These are phyloP conservation scores for Lactuca sativa DNA, from an alignment of 129 eudicot genomes.

Conservation along the genomic window DNA sequence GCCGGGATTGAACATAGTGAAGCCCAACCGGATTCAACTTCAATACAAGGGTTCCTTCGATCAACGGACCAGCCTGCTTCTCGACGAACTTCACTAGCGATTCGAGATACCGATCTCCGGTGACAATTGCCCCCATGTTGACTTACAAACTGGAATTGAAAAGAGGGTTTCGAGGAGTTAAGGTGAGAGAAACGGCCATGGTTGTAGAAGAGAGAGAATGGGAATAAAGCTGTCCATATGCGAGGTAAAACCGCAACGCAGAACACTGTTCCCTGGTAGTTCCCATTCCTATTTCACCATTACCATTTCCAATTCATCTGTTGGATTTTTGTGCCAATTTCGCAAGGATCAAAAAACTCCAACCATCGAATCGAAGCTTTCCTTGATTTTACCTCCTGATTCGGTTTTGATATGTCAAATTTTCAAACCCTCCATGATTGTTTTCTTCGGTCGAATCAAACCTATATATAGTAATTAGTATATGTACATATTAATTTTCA, in stretches of 20 bases:
- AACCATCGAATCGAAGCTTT: conserved; percentile 4
- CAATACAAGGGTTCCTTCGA: conserved; percentile 69
- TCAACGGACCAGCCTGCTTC: conserved; percentile 54
- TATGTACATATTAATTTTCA: background rate
- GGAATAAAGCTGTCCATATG: conserved; percentile 11
- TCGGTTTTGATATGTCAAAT: conserved; percentile 6
- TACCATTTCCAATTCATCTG: conserved; percentile 8
- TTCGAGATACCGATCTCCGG: conserved; percentile 86
- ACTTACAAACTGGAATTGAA: background rate
- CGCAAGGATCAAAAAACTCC: conserved; percentile 5
- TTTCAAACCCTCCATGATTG: background rate
- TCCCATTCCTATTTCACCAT: conserved; percentile 11
- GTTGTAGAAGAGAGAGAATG: conserved; percentile 16
- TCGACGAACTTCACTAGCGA: conserved; percentile 83
- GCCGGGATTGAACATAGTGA: conserved; percentile 84
- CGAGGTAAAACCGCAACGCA: conserved; percentile 5
- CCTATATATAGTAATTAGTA: background rate
- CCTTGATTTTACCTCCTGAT: background rate
- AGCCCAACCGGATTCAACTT: conserved; percentile 81
- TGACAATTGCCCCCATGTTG: conserved; percentile 43
- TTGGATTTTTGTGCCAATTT: conserved; percentile 9
- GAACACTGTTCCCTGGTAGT: conserved; percentile 6
- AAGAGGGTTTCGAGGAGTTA: conserved; percentile 32
- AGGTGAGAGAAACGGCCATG: conserved; percentile 35
- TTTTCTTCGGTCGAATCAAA: background rate